Evolutionary conservation across 768 basidiomycete genomes (phyloP).

Genomic region (Clitopilus hobsonii): DNA sequence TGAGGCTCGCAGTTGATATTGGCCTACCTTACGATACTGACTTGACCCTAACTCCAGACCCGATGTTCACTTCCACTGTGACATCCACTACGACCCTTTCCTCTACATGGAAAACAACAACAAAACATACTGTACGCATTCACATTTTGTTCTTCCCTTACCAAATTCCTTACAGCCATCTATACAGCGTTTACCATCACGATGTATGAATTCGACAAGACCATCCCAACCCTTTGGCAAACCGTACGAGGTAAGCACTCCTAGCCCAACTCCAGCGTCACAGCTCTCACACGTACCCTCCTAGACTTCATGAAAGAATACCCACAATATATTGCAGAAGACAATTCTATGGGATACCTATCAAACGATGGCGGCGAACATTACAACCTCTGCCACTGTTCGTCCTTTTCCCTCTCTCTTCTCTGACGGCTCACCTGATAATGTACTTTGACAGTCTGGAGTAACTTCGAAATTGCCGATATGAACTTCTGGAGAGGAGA

Average conservation of each 20-base stretch:
- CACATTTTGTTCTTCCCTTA: background rate
- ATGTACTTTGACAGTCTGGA: conserved; percentile 40
- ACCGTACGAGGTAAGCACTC: conserved; percentile 51
- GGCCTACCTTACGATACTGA: too few species aligned
- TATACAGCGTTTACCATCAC: conserved; percentile 65
- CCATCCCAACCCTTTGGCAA: conserved; percentile 76
- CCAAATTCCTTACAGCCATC: background rate
- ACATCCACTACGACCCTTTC: conserved; percentile 68
- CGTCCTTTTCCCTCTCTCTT: conserved; percentile 34
- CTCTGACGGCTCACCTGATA: background rate
- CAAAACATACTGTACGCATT: conserved; percentile 56
- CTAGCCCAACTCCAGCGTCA: background rate
- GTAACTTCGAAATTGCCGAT: conserved; percentile 71
- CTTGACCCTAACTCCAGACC: conserved; percentile 42
- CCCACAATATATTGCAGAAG: conserved; percentile 49
- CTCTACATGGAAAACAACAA: conserved; percentile 66
- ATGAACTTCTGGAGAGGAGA: conserved; percentile 63
- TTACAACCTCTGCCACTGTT: conserved; percentile 79
- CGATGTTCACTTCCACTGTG: conserved; percentile 72
- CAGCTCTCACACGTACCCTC: conserved; percentile 4
- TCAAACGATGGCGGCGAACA: conserved; percentile 66
- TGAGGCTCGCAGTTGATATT: too few species aligned
- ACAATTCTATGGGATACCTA: conserved; percentile 63
- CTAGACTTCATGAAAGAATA: conserved; percentile 57
- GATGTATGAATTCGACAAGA: conserved; percentile 71